phyloP scores from a whole-genome alignment of 257 asterid species.

The Scutellaria barbata region DNA sequence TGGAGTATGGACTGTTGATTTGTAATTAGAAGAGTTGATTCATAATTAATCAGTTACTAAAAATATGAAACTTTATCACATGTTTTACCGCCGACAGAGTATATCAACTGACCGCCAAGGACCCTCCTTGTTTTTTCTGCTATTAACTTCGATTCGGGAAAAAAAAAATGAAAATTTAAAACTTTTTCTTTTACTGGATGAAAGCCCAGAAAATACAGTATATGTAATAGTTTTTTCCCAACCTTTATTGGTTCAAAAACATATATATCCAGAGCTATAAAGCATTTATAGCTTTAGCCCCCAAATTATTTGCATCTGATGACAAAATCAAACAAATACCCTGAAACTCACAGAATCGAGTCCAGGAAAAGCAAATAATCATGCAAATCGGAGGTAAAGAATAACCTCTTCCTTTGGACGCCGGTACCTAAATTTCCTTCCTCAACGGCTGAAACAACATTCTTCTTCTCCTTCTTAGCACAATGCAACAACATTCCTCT shows the following conservation, averaged over 20 bases:
- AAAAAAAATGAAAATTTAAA: background rate
- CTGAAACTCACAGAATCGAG: background rate
- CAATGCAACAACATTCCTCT: conserved; percentile 30
- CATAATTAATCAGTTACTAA: background rate
- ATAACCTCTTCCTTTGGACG: conserved; percentile 50
- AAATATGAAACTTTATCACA: background rate
- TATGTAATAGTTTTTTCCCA: background rate
- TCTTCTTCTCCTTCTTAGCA: conserved; percentile 34
- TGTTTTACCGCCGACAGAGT: background rate
- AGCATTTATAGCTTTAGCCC: no score
- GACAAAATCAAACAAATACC: background rate
- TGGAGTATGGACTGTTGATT: no score
- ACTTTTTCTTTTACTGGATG: background rate
- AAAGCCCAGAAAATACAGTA: background rate
- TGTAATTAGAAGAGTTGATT: background rate
- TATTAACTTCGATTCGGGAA: background rate
- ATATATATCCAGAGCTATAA: no score
- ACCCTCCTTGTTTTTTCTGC: background rate
- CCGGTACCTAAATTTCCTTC: conserved; percentile 38
- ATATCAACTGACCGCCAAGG: background rate
- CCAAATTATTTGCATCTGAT: background rate
- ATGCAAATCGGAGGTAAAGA: background rate
- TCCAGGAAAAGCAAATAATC: conserved; percentile 18
- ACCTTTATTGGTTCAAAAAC: background rate
- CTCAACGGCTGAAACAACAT: conserved; percentile 45